A percentile compares a stretch with the other conserved stretches of the same genome.
Evolutionary conservation across 495 filamentous ascomycete genomes (phyloP).

Genomic region (Aspergillus steynii): DNA sequence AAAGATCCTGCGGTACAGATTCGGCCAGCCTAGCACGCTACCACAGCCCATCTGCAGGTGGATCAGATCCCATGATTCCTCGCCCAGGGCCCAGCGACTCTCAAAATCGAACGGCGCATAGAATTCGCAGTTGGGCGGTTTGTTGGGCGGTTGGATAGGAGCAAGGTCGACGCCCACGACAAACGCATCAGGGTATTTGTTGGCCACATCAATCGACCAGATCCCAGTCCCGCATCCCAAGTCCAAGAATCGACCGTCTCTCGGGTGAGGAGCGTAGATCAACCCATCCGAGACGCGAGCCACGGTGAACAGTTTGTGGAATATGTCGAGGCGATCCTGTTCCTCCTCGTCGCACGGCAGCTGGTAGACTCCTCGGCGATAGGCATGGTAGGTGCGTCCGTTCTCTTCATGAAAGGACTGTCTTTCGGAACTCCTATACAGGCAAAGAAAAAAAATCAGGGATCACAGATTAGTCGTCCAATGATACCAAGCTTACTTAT

Average conservation of each 20-base stretch:
- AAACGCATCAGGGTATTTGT: conserved; percentile 59
- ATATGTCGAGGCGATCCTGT: conserved; percentile 74
- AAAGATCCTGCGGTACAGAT: conserved; percentile 69
- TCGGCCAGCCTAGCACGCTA: conserved; percentile 75
- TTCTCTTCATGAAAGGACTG: conserved; percentile 44
- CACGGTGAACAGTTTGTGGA: conserved; percentile 72
- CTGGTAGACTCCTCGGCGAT: conserved; percentile 49
- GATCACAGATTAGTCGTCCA: conserved; percentile 21
- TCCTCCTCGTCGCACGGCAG: conserved; percentile 61
- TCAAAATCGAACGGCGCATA: conserved; percentile 73
- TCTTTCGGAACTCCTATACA: conserved; percentile 36
- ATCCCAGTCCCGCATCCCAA: conserved; percentile 89
- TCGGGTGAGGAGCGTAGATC: conserved; percentile 53
- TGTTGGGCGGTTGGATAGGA: conserved; percentile 77
- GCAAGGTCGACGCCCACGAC: conserved; percentile 78
- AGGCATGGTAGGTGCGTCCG: conserved; percentile 50
- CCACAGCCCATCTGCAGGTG: conserved; percentile 81
- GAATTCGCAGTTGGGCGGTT: conserved; percentile 68
- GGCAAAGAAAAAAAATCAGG: conserved; percentile 2
- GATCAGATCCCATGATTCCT: conserved; percentile 81
- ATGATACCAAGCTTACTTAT: neutral
- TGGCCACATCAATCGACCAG: conserved; percentile 85
- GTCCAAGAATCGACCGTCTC: conserved; percentile 66
- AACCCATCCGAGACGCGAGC: conserved; percentile 57
- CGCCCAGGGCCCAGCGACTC: conserved; percentile 72